phyloP scores from a whole-genome alignment of 2,329 filamentous ascomycete species.

The Reticulascus tulasneorum region DNA sequence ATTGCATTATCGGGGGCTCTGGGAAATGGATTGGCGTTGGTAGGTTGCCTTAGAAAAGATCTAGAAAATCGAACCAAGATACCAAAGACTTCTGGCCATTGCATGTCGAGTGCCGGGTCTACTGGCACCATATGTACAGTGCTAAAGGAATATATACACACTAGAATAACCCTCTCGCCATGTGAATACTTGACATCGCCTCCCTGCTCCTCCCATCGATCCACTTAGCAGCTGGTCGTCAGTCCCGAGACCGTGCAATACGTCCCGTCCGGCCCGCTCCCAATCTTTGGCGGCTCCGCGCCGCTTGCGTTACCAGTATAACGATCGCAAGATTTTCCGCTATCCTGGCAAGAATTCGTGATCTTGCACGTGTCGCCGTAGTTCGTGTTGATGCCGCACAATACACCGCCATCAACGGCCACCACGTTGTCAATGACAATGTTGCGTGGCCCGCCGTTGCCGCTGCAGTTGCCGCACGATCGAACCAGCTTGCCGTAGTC shows the following conservation, averaged over 20 bases:
- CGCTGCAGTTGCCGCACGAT: conserved; percentile 40
- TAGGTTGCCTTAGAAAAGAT: too few species aligned
- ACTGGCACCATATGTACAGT: too few species aligned
- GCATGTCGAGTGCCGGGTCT: too few species aligned
- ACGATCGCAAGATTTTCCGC: conserved; percentile 8
- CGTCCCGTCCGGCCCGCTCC: conserved; percentile 28
- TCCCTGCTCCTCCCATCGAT: too few species aligned
- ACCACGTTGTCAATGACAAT: conserved; percentile 31
- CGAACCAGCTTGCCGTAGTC: conserved; percentile 47
- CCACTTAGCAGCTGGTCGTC: conserved; percentile 8
- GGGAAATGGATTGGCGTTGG: too few species aligned
- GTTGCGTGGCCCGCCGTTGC: conserved; percentile 23
- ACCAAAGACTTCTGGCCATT: too few species aligned
- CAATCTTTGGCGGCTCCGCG: conserved; percentile 30
- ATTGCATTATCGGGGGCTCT: too few species aligned
- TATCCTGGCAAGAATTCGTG: conserved; percentile 11
- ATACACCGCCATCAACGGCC: conserved; percentile 25
- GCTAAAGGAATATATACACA: too few species aligned
- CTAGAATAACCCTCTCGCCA: too few species aligned
- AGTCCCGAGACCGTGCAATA: conserved; percentile 8
- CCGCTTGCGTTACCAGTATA: conserved; percentile 30
- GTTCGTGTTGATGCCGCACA: conserved; percentile 30
- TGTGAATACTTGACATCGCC: too few species aligned
- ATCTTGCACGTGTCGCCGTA: conserved; percentile 18
- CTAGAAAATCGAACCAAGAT: too few species aligned